These are phyloP conservation scores for Debaryomycetaceae sp. DNA, from an alignment of 1,139 yeast species.

Conservation along the genomic window DNA sequence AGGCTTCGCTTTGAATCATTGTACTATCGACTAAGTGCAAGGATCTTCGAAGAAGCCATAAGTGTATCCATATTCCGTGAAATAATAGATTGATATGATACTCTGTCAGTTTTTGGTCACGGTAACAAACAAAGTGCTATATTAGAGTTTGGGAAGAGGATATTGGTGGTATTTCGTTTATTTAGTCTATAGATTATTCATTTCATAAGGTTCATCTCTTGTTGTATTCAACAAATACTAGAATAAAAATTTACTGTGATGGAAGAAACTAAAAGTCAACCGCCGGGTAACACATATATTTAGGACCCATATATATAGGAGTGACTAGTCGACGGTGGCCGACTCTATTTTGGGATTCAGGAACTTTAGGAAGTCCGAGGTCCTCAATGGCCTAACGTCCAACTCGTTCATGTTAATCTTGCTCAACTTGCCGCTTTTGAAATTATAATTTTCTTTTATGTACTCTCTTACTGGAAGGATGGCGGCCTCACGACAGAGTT, in stretches of 20 bases:
- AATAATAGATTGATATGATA: too few relatives aligned
- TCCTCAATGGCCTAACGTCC: conserved; percentile 42
- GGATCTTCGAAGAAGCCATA: conserved; percentile 70
- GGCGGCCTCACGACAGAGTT: conserved; percentile 91
- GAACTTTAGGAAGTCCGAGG: conserved; percentile 44
- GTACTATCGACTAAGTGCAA: conserved; percentile 51
- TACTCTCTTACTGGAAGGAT: conserved; percentile 85
- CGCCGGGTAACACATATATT: conserved; percentile 3
- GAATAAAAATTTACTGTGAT: not conserved
- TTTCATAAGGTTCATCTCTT: not conserved
- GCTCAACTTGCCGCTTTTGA: conserved; percentile 38
- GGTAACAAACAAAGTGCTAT: too few relatives aligned
- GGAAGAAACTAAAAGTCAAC: not conserved
- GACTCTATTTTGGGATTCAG: conserved; percentile 32
- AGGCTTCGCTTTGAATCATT: conserved; percentile 72
- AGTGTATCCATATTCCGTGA: too few relatives aligned
- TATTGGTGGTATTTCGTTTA: conserved; percentile 1
- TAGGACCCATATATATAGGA: not conserved
- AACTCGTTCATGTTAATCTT: conserved; percentile 21
- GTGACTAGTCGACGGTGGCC: conserved; percentile 25
- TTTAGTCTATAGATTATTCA: conserved; percentile 1
- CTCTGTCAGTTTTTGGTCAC: too few relatives aligned
- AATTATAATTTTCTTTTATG: conserved; percentile 48
- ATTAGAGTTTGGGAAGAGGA: too few relatives aligned
- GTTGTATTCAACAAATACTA: not conserved